These are phyloP conservation scores for Candida vartiovaarae DNA, from an alignment of 805 yeast species.

Conservation along the genomic window DNA sequence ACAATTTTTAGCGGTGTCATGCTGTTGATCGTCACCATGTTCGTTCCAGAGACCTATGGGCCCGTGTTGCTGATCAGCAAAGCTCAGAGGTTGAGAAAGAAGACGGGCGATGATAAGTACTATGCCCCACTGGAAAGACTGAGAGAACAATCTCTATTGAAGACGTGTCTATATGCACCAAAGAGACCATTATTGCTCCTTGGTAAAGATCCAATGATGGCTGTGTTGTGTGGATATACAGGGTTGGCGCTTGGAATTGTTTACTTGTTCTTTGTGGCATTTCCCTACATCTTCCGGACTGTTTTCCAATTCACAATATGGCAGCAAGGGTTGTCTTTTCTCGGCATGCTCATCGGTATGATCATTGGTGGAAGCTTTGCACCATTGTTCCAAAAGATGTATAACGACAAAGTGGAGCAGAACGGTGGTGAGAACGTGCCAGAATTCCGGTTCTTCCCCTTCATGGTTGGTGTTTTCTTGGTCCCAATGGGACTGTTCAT, in stretches of 20 bases:
- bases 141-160: constrained; percentile 34
- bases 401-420: constrained; percentile 33
- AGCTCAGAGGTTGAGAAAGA: constrained; percentile 42
- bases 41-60: constrained; percentile 60
- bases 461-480: constrained; percentile 58
- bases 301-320: constrained; percentile 46
- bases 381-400: constrained; percentile 35
- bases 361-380: constrained; percentile 38
- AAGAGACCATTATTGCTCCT: constrained; percentile 46
- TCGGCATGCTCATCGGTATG: constrained; percentile 50
- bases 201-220: constrained; percentile 47
- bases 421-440: constrained; percentile 45
- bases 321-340: constrained; percentile 57
- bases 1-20: constrained; percentile 57
- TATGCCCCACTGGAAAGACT: constrained; percentile 32
- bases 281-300: constrained; percentile 50
- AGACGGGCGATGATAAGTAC: constrained; percentile 47
- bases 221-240: constrained; percentile 45
- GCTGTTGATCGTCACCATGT: constrained; percentile 35
- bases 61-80: constrained; percentile 45
- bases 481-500: constrained; percentile 65
- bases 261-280: constrained; percentile 59
- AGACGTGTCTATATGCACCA: constrained; percentile 38
- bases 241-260: constrained; percentile 53
- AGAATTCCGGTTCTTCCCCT: constrained; percentile 51